Percentiles rank a stretch among this genome's conserved stretches.
phyloP scores from a whole-genome alignment of 805 yeast genomes.

The Aciculoconidium aculeatum region DNA sequence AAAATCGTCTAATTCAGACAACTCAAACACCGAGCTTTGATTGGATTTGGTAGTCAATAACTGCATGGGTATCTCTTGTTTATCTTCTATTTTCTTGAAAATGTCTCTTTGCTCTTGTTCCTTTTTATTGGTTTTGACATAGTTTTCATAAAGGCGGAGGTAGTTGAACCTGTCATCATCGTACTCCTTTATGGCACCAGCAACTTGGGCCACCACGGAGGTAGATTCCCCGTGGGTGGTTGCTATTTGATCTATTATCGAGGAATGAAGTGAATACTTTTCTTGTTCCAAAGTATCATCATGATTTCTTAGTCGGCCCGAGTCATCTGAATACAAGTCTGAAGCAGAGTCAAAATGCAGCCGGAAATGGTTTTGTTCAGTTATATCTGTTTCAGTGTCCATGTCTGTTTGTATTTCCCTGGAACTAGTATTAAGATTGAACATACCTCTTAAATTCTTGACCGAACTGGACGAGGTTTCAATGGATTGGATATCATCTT shows the following conservation, averaged over 20 bases:
- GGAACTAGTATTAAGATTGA: slow-evolving; percentile 4
- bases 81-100: slow-evolving; percentile 7
- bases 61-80: slow-evolving; percentile 10
- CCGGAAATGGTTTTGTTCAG: slow-evolving; percentile 11
- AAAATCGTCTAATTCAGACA: slow-evolving; percentile 31
- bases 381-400: slow-evolving; percentile 9
- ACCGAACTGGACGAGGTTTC: slow-evolving; percentile 3
- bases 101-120: slow-evolving; percentile 4
- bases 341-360: slow-evolving; percentile 17
- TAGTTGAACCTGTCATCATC: slow-evolving; percentile 22
- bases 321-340: slow-evolving; percentile 8
- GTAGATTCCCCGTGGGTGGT: slow-evolving; percentile 5
- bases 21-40: slow-evolving; percentile 20
- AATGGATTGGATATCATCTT: slow-evolving; percentile 1
- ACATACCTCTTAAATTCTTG: slow-evolving; percentile 7
- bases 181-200: slow-evolving; percentile 3
- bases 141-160: slow-evolving; percentile 18
- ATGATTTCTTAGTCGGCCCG: background rate
- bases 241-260: slow-evolving; percentile 18
- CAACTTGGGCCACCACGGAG: background rate
- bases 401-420: background rate
- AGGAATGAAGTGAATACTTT: slow-evolving; percentile 17
- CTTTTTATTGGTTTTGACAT: slow-evolving; percentile 8
- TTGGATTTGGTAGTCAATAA: slow-evolving; percentile 5
- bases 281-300: slow-evolving; percentile 2